phyloP scores from a whole-genome alignment of 805 yeast species.

The Saturnispora dispora region DNA sequence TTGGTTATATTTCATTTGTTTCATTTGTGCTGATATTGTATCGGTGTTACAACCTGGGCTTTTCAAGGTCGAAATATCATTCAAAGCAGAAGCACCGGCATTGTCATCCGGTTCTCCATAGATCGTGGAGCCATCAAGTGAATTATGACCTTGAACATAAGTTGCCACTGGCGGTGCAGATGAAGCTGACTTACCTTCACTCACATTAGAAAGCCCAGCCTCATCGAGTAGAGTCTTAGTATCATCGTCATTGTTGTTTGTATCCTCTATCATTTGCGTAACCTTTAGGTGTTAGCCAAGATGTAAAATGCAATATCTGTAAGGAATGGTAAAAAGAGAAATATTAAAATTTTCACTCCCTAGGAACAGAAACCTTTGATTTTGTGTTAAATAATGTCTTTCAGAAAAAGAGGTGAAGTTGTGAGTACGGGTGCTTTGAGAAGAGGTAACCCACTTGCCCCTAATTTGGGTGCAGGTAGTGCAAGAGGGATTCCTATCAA shows the following conservation, averaged over 20 bases:
- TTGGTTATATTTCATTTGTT: slow-evolving; percentile 70
- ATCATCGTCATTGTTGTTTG: background rate
- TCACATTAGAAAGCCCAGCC: background rate
- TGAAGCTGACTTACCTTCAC: background rate
- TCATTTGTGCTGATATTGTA: slow-evolving; percentile 7
- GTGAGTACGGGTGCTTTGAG: slow-evolving; percentile 19
- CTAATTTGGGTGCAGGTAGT: background rate
- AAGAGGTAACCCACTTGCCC: slow-evolving; percentile 5
- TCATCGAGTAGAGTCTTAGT: slow-evolving; percentile 8
- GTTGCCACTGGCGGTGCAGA: slow-evolving; percentile 15
- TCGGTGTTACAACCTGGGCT: background rate
- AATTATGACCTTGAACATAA: slow-evolving; percentile 16
- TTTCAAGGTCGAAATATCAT: background rate
- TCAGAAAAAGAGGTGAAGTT: slow-evolving; percentile 49
- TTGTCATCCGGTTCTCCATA: slow-evolving; percentile 17
- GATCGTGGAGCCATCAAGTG: slow-evolving; percentile 25
- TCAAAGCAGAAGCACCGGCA: background rate
- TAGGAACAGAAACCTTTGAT: background rate
- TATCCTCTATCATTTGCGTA: background rate
- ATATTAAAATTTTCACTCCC: background rate
- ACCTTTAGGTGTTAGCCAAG: background rate
- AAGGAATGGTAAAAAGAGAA: background rate
- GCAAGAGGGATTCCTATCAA: background rate
- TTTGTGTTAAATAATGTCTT: slow-evolving; percentile 35
- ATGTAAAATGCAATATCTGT: background rate